Conservation (phyloP, 2,329 filamentous ascomycete species). For the Juglanconis oblonga region DNA sequence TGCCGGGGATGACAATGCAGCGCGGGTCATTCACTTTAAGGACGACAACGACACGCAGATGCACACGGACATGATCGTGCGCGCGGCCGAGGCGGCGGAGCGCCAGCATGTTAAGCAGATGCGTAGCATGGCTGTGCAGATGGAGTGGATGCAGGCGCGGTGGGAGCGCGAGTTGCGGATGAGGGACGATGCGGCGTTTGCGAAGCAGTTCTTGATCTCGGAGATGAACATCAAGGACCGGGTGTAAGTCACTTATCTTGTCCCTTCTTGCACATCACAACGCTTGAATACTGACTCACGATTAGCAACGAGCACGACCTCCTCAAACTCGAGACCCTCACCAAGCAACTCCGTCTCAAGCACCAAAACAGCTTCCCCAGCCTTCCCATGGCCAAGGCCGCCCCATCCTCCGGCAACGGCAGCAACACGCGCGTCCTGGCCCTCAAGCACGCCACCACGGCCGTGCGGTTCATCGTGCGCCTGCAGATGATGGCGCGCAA, state of each 20-base stretch:
- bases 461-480: slow-evolving; percentile 52
- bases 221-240: slow-evolving; percentile 75
- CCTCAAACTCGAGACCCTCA: slow-evolving; percentile 79
- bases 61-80: slow-evolving; percentile 57
- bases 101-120: slow-evolving; percentile 72
- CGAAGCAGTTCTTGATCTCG: slow-evolving; percentile 78
- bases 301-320: slow-evolving; percentile 88
- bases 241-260: slow-evolving; percentile 12
- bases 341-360: slow-evolving; percentile 50
- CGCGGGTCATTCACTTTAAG: slow-evolving; percentile 19
- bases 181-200: slow-evolving; percentile 76
- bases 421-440: slow-evolving; percentile 21
- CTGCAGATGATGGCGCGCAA: slow-evolving; percentile 44
- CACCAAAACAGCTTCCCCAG: slow-evolving; percentile 22
- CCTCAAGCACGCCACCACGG: slow-evolving; percentile 43
- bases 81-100: slow-evolving; percentile 60
- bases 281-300: slow-evolving; percentile 3
- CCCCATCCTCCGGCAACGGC: slow-evolving; percentile 11
- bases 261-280: neutral
- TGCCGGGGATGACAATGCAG: slow-evolving; percentile 14
- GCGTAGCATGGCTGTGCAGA: slow-evolving; percentile 80
- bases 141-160: slow-evolving; percentile 82
- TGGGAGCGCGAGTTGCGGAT: slow-evolving; percentile 78
- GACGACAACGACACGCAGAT: slow-evolving; percentile 38
- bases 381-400: slow-evolving; percentile 25